Evolutionary conservation across 2,329 filamentous ascomycete genomes (phyloP).

Genomic region (Bipolaris gigantea): DNA sequence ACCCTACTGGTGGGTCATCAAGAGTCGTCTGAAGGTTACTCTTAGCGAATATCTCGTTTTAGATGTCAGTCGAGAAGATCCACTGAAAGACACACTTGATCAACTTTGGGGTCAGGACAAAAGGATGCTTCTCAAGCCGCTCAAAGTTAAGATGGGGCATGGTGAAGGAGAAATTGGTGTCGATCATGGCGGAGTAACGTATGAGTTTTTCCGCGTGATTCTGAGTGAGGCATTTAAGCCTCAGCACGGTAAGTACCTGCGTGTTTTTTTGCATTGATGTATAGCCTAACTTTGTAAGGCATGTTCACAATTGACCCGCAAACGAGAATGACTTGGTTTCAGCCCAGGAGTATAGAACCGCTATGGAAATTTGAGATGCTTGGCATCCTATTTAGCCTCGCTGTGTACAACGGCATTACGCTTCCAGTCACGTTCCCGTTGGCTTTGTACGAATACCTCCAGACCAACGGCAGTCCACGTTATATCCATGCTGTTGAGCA

Average conservation of each 20-base stretch:
- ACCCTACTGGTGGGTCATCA: conserved; percentile 29
- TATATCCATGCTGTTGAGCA: background rate
- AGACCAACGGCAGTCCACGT: conserved; percentile 59
- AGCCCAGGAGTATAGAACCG: conserved; percentile 77
- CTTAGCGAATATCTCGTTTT: conserved; percentile 49
- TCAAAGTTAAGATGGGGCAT: conserved; percentile 83
- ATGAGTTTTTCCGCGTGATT: conserved; percentile 89
- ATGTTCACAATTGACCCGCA: conserved; percentile 77
- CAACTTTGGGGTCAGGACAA: conserved; percentile 87
- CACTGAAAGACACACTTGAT: conserved; percentile 62
- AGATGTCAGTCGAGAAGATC: conserved; percentile 47
- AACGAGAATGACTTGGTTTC: conserved; percentile 85
- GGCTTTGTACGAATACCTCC: conserved; percentile 76
- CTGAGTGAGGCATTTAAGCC: conserved; percentile 79
- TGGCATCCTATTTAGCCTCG: conserved; percentile 83
- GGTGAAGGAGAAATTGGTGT: conserved; percentile 84
- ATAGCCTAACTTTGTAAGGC: conserved; percentile 44
- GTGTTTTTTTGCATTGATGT: background rate
- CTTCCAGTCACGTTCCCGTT: conserved; percentile 86
- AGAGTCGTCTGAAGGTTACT: conserved; percentile 38
- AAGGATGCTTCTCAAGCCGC: conserved; percentile 77
- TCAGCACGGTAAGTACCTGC: conserved; percentile 61
- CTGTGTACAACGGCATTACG: conserved; percentile 90
- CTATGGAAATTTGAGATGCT: conserved; percentile 89
- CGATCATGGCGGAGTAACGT: conserved; percentile 92